A percentile compares a stretch with the other conserved stretches of the same genome.
Evolutionary conservation across 169 alveolate species (phyloP).

Genomic region (Neospora caninum): DNA sequence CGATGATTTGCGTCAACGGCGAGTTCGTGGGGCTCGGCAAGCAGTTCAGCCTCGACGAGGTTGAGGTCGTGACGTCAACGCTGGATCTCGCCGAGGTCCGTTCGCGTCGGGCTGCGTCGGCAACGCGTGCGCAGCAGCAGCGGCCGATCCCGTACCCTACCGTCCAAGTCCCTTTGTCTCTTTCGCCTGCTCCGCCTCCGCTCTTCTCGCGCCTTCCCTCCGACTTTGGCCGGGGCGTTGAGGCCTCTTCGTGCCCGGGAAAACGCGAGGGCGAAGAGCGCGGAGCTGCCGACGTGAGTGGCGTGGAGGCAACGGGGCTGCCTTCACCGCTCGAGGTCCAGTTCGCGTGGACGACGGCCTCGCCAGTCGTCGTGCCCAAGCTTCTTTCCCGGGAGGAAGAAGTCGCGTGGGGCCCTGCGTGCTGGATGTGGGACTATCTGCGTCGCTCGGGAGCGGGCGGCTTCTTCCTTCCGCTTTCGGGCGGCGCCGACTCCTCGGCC

Average conservation of each 20-base stretch:
- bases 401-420: slow-evolving; percentile 81
- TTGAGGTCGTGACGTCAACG: slow-evolving; percentile 70
- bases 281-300: background rate
- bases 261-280: background rate
- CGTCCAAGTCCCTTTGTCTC: background rate
- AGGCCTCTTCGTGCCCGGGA: too few species aligned
- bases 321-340: background rate
- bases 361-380: background rate
- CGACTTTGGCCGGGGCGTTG: background rate
- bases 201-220: background rate
- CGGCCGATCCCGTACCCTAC: background rate
- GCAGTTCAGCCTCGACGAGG: slow-evolving; percentile 61
- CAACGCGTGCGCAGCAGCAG: slow-evolving; percentile 40
- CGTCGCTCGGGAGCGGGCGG: slow-evolving; percentile 79
- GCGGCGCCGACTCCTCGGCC: slow-evolving; percentile 86
- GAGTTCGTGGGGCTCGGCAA: slow-evolving; percentile 72
- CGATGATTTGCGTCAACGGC: slow-evolving; percentile 84
- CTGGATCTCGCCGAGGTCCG: slow-evolving; percentile 83
- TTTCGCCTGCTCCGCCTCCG: background rate
- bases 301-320: background rate
- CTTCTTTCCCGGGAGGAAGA: slow-evolving; percentile 72
- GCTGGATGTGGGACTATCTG: slow-evolving; percentile 89
- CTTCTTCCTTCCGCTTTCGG: slow-evolving; percentile 88
- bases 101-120: slow-evolving; percentile 61
- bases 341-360: background rate